Evolutionary conservation across 2,329 filamentous ascomycete species (phyloP), one percentile per base, ranked within the genome.

Genomic region (Trichoderma aggressivum): DNA sequence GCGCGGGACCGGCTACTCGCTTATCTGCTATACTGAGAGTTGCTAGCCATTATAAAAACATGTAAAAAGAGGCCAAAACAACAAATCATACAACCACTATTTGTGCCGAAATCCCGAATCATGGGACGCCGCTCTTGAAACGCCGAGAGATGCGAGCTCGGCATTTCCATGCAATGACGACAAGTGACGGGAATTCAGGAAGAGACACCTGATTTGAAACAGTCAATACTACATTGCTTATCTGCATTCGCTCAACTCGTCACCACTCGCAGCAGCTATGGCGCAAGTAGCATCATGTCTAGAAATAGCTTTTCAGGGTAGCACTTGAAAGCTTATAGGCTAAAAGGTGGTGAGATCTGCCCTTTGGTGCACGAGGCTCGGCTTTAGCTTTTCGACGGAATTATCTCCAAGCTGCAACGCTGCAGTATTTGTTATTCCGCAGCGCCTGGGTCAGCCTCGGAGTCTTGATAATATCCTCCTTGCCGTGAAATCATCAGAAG

Each of bases 151-250:
- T 47, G 43, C 8, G 21, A 21, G 0, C 43, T 47, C 43, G n/a
- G n/a, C 2, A 21, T 50, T 21, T 50, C 0, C 18, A 3, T 50
- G 18, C 43, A 0, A 21, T 50, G n/a, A 50, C 0, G 43, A 1
- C 18, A 21, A 50, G n/a, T 50, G 10, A 21, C n/a, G n/a, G n/a
- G 5, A 3, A 7, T 21, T 21, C 10, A 21, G 21, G 43, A 21
- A n/a, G 5, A 18, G 43, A 8, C n/a, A 7, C n/a, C 43, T 50
- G 11, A 21, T 50, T 11, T 21, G 43, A 21, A 21, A 47, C 43
- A 47, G 8, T 3, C 43, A 47, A 47, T 50, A 50, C n/a, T 1
- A 21, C 43, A 5, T 12, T 50, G 10, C 43, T 50, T 50, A 50
- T 50, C 43, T 21, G 11, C n/a, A 21, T 12, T 50, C 10, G 5